phyloP scores from a whole-genome alignment of 148 eudicot species.

The Rhododendron mucronatum region DNA sequence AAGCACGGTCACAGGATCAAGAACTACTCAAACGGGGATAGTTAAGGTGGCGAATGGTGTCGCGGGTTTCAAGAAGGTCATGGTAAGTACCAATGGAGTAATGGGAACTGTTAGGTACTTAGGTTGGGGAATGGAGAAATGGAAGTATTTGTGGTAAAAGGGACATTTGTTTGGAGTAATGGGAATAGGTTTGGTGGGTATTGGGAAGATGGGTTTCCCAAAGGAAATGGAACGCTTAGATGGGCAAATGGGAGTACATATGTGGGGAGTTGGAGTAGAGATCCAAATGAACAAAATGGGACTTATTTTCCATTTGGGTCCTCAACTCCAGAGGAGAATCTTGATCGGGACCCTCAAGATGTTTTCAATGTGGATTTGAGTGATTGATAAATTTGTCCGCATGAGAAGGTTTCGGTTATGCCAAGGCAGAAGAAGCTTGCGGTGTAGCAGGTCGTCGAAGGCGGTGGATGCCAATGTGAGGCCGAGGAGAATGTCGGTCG shows the following conservation, averaged over 20 bases:
- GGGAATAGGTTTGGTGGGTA: constrained; percentile 68
- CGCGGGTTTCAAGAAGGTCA: constrained; percentile 71
- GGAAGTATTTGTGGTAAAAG: constrained; percentile 60
- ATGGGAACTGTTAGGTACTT: constrained; percentile 44
- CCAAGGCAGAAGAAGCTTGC: constrained; percentile 87
- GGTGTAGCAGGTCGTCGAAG: constrained; percentile 57
- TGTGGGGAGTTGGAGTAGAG: constrained; percentile 71
- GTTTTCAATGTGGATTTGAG: constrained; percentile 42
- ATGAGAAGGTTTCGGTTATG: constrained; percentile 56
- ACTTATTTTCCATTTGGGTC: constrained; percentile 37
- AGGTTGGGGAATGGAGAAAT: constrained; percentile 62
- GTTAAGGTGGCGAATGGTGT: constrained; percentile 82
- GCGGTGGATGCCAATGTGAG: constrained; percentile 30
- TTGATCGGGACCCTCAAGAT: constrained; percentile 66
- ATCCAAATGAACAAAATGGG: constrained; percentile 50
- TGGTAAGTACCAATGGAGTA: constrained; percentile 72
- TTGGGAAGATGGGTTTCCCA: constrained; percentile 74
- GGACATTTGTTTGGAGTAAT: constrained; percentile 57
- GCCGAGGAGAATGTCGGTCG: constrained; percentile 72
- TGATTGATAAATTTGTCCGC: constrained; percentile 40
- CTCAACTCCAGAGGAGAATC: constrained; percentile 2
- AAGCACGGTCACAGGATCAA: constrained; percentile 68
- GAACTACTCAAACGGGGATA: constrained; percentile 55
- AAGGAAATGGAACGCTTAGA: constrained; percentile 64
- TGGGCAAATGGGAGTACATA: constrained; percentile 64